Conservation (phyloP, 352 stramenopile genomes). For the Globisporangium okanoganense region DNA sequence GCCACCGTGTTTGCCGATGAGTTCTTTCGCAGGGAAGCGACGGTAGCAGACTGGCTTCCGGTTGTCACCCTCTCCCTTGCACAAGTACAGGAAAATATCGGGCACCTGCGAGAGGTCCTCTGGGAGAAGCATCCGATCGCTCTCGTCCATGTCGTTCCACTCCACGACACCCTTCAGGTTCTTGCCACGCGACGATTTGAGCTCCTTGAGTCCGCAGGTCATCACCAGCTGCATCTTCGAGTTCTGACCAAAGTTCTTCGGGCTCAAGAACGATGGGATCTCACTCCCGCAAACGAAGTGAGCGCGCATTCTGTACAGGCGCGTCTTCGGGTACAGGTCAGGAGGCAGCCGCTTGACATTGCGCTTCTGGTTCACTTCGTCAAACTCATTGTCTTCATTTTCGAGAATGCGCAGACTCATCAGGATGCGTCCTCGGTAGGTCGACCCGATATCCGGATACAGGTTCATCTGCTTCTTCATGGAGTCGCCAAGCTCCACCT, state of each 20-base stretch:
- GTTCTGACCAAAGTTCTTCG: constrained; percentile 68
- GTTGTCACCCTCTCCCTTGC: constrained; percentile 56
- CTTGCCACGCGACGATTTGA: constrained; percentile 44
- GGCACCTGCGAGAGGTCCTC: constrained; percentile 76
- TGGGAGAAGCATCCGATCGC: constrained; percentile 67
- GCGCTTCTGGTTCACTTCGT: constrained; percentile 82
- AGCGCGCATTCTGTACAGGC: constrained; percentile 68
- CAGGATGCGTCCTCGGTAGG: constrained; percentile 79
- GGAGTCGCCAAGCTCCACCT: constrained; percentile 49
- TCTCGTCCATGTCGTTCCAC: constrained; percentile 81
- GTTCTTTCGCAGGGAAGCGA: constrained; percentile 73
- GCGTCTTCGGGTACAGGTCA: constrained; percentile 53
- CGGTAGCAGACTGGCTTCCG: constrained; percentile 72
- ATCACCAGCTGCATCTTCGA: constrained; percentile 76
- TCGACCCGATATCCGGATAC: constrained; percentile 75
- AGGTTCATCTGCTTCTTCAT: constrained; percentile 86
- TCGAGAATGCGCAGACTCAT: constrained; percentile 69
- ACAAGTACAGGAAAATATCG: constrained; percentile 88
- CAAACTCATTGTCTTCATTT: constrained; percentile 65
- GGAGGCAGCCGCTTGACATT: constrained; percentile 69
- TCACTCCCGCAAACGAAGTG: constrained; percentile 75
- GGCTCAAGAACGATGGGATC: constrained; percentile 69
- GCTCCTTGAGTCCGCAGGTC: constrained; percentile 58
- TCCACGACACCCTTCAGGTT: constrained; percentile 82
- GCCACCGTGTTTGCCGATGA: constrained; percentile 46